phyloP scores from a whole-genome alignment of 2,329 filamentous ascomycete genomes.

The Apiospora hydei region DNA sequence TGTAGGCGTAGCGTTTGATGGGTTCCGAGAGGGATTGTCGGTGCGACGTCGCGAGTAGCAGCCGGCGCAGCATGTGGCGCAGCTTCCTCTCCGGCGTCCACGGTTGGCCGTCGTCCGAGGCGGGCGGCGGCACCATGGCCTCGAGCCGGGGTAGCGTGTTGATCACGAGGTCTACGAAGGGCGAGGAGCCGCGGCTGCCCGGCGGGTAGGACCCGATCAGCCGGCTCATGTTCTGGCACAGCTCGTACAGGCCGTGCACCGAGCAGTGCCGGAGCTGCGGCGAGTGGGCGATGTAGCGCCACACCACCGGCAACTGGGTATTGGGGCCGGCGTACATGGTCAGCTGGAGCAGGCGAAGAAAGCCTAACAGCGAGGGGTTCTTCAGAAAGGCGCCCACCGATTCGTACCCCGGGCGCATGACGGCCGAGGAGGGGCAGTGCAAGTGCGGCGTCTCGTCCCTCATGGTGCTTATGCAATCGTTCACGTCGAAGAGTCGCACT shows the following conservation, averaged over 20 bases:
- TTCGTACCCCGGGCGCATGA: not conserved
- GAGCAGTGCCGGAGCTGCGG: not conserved
- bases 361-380: not conserved
- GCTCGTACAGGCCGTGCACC: not conserved
- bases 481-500: not conserved
- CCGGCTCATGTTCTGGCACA: not conserved
- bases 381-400: not conserved
- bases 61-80: not conserved
- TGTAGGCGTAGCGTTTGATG: not conserved
- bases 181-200: not conserved
- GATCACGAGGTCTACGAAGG: not conserved
- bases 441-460: not conserved
- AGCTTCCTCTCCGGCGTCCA: not conserved
- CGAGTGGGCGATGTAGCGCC: constrained; percentile 4
- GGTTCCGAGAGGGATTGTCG: not conserved
- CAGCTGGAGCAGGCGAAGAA: not conserved
- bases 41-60: not conserved
- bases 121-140: constrained; percentile 3
- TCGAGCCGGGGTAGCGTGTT: not conserved
- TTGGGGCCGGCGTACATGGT: not conserved
- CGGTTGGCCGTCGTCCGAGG: not conserved
- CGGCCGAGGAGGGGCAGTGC: not conserved
- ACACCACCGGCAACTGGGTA: not conserved
- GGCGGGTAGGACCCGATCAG: not conserved
- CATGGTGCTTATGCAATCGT: not conserved